These are phyloP conservation scores for Penicillium hesseltinei DNA, from an alignment of 2,329 filamentous ascomycete genomes.

Conservation along the genomic window DNA sequence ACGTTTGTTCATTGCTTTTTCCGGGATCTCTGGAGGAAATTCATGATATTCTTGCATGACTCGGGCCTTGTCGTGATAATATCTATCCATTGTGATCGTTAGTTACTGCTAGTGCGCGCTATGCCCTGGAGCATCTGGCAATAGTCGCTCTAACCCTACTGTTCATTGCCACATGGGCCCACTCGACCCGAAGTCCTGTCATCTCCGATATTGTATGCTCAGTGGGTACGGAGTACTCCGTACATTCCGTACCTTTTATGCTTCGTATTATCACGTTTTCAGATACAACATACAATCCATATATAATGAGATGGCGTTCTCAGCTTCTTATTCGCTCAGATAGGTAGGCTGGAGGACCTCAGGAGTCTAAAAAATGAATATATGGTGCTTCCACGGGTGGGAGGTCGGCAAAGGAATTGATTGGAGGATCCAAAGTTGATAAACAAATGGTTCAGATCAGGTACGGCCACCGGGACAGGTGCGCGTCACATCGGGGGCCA, in stretches of 20 bases:
- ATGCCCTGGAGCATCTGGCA: background rate
- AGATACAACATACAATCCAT: background rate
- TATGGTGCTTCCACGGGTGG: background rate
- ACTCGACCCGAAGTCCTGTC: background rate
- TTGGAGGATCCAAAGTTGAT: conserved; percentile 2
- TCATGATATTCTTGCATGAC: background rate
- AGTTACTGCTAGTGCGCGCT: conserved; percentile 3
- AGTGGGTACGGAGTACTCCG: background rate
- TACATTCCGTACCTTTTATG: background rate
- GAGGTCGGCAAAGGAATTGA: background rate
- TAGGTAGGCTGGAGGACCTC: background rate
- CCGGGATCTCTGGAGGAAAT: background rate
- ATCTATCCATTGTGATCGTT: conserved; percentile 3
- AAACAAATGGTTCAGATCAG: background rate
- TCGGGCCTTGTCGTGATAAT: background rate
- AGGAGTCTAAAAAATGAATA: background rate
- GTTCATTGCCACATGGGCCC: background rate
- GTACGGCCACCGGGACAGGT: background rate
- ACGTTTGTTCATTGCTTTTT: background rate
- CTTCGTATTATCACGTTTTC: background rate
- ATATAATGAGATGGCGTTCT: background rate
- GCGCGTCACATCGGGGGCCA: background rate
- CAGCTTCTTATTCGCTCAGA: background rate
- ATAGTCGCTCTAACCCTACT: conserved; percentile 1
- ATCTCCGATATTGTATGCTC: background rate